These are phyloP conservation scores for Neurospora crassa DNA, from an alignment of 2,329 filamentous ascomycete genomes.

Conservation along the genomic window DNA sequence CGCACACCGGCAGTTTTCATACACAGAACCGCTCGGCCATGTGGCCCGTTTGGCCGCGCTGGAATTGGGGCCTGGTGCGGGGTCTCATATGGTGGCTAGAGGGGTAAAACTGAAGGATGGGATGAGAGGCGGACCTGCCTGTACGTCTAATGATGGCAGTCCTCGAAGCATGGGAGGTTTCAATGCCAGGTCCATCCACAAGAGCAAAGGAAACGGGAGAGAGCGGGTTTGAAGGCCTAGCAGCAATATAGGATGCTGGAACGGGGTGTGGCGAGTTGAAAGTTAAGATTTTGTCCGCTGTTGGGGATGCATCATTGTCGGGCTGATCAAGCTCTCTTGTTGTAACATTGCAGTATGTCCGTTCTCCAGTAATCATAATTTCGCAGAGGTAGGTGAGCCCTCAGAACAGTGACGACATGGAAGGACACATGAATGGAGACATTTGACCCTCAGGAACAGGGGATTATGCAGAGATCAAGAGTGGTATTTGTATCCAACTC, in stretches of 20 bases:
- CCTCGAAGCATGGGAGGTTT: neutral
- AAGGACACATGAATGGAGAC: no score
- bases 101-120: no score
- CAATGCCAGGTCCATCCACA: no score
- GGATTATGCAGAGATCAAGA: no score
- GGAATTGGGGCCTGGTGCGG: neutral
- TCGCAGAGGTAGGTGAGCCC: neutral
- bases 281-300: neutral
- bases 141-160: neutral
- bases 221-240: no score
- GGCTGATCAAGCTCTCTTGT: no score
- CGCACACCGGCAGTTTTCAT: no score
- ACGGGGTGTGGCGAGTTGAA: neutral
- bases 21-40: neutral
- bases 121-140: neutral
- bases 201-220: no score
- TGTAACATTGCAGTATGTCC: no score
- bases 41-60: neutral
- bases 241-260: neutral
- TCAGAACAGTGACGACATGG: neutral
- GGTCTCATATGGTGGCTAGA: neutral
- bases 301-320: no score
- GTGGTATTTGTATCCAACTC: neutral
- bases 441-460: no score
- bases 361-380: no score